These are phyloP conservation scores for Hydnomerulius pinastri DNA, from an alignment of 768 basidiomycete genomes.

Conservation along the genomic window DNA sequence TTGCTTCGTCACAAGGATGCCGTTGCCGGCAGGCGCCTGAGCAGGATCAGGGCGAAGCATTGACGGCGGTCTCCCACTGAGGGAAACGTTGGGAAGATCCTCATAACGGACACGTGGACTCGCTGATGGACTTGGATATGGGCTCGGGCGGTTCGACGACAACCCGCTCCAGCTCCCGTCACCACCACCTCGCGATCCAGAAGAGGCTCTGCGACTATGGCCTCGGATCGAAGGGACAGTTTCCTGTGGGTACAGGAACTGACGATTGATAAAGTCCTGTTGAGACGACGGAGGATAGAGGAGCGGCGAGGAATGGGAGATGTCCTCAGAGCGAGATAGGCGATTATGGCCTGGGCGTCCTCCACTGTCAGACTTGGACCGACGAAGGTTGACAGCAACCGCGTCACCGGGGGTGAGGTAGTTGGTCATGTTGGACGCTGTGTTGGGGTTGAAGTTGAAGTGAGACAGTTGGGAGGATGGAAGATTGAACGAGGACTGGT, in stretches of 20 bases:
- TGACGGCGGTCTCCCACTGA: slow-evolving; percentile 22
- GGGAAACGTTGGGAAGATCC: slow-evolving; percentile 44
- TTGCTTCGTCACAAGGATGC: slow-evolving; percentile 54
- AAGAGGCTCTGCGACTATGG: slow-evolving; percentile 44
- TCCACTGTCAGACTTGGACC: slow-evolving; percentile 49
- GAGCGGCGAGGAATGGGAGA: slow-evolving; percentile 35
- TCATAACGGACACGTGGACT: slow-evolving; percentile 56
- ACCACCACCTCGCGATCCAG: slow-evolving; percentile 37
- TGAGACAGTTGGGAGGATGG: slow-evolving; percentile 26
- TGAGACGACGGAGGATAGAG: slow-evolving; percentile 39
- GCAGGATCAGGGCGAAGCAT: slow-evolving; percentile 24
- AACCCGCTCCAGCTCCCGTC: slow-evolving; percentile 35
- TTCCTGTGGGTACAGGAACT: slow-evolving; percentile 46
- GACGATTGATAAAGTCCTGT: slow-evolving; percentile 44
- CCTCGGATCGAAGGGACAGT: slow-evolving; percentile 38
- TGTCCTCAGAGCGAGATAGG: slow-evolving; percentile 64
- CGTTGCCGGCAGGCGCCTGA: slow-evolving; percentile 2
- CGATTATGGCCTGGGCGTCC: slow-evolving; percentile 48
- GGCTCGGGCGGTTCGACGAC: slow-evolving; percentile 49
- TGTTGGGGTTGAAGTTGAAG: slow-evolving; percentile 36
- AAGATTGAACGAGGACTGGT: slow-evolving; percentile 31
- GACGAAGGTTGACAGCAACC: slow-evolving; percentile 41
- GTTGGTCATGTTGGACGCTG: slow-evolving; percentile 38
- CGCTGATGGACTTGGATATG: slow-evolving; percentile 70
- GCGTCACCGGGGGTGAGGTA: slow-evolving; percentile 38